A percentile compares a stretch with the other conserved stretches of the same genome.
Evolutionary conservation across 2,329 filamentous ascomycete genomes (phyloP).

Genomic region (Colletotrichum sansevieriae): DNA sequence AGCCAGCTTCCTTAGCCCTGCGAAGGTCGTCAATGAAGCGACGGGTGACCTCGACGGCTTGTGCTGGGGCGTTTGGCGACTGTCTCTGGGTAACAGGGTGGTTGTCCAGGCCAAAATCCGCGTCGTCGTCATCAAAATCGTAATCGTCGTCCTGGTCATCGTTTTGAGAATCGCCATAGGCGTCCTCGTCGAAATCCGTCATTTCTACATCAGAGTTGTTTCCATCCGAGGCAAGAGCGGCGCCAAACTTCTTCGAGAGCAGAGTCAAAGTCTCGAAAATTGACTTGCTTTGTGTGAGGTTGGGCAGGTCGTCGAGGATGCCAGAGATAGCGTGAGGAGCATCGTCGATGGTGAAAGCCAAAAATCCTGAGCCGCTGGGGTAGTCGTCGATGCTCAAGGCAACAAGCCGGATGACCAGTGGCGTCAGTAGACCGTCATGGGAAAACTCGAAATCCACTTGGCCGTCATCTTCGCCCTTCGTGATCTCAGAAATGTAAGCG

Average conservation of each 20-base stretch:
- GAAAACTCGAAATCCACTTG: slow-evolving; percentile 74
- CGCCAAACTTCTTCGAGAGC: slow-evolving; percentile 46
- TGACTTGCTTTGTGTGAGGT: slow-evolving; percentile 57
- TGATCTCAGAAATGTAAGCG: slow-evolving; percentile 66
- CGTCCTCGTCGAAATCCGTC: slow-evolving; percentile 43
- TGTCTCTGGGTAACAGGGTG: not conserved
- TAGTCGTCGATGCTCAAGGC: slow-evolving; percentile 52
- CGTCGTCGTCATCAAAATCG: slow-evolving; percentile 46
- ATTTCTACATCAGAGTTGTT: slow-evolving; percentile 47
- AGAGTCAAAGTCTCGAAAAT: slow-evolving; percentile 54
- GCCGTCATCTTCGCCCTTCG: slow-evolving; percentile 77
- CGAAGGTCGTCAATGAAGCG: slow-evolving; percentile 67
- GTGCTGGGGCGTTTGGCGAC: slow-evolving; percentile 49
- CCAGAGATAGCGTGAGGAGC: slow-evolving; percentile 45
- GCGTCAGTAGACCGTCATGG: slow-evolving; percentile 44
- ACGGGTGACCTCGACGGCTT: slow-evolving; percentile 48
- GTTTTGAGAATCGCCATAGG: slow-evolving; percentile 50
- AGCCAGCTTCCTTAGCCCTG: slow-evolving; percentile 72
- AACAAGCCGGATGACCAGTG: slow-evolving; percentile 47
- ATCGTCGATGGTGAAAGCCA: slow-evolving; percentile 59
- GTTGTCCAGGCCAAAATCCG: slow-evolving; percentile 51
- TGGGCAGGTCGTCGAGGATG: slow-evolving; percentile 60
- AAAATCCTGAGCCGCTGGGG: slow-evolving; percentile 54
- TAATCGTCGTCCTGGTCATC: slow-evolving; percentile 51
- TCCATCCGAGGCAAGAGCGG: slow-evolving; percentile 48